Conservation (phyloP, 768 basidiomycete genomes). For the Boletus speciosus region DNA sequence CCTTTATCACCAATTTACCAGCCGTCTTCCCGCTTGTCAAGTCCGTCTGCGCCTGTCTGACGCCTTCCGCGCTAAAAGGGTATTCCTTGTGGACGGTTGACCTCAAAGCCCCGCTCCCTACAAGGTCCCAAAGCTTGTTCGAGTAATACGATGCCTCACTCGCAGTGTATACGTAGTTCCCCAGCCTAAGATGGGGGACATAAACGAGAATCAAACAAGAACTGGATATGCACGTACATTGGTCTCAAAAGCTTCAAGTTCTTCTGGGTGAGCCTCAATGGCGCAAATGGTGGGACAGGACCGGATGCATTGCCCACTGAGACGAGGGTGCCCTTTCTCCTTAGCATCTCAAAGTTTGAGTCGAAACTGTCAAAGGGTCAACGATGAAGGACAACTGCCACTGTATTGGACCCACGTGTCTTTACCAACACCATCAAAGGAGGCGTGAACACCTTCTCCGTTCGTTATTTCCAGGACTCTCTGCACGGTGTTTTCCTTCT, state of each 20-base stretch:
- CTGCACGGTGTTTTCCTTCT: conserved; percentile 67
- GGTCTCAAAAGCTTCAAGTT: conserved; percentile 78
- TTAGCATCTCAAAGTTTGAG: conserved; percentile 73
- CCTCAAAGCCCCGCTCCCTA: conserved; percentile 58
- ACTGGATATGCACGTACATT: conserved; percentile 42
- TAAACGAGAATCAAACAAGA: neutral
- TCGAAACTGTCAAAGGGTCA: conserved; percentile 52
- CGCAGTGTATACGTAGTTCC: conserved; percentile 68
- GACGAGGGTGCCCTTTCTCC: conserved; percentile 86
- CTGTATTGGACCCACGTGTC: conserved; percentile 62
- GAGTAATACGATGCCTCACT: conserved; percentile 71
- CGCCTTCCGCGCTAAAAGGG: conserved; percentile 78
- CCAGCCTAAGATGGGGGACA: conserved; percentile 44
- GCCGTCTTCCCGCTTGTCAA: conserved; percentile 72
- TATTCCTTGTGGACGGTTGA: conserved; percentile 75
- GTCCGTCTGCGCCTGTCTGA: conserved; percentile 73
- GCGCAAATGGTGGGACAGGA: conserved; percentile 68
- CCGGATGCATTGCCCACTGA: conserved; percentile 93
- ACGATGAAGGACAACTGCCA: neutral
- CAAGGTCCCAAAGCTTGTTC: conserved; percentile 56
- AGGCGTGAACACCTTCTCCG: conserved; percentile 78
- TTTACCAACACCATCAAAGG: conserved; percentile 96
- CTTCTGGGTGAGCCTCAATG: conserved; percentile 72
- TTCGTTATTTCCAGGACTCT: conserved; percentile 72
- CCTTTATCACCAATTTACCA: conserved; percentile 84